phyloP scores from a whole-genome alignment of 192 early-diverging fungal genomes.

The Coemansia sp. region DNA sequence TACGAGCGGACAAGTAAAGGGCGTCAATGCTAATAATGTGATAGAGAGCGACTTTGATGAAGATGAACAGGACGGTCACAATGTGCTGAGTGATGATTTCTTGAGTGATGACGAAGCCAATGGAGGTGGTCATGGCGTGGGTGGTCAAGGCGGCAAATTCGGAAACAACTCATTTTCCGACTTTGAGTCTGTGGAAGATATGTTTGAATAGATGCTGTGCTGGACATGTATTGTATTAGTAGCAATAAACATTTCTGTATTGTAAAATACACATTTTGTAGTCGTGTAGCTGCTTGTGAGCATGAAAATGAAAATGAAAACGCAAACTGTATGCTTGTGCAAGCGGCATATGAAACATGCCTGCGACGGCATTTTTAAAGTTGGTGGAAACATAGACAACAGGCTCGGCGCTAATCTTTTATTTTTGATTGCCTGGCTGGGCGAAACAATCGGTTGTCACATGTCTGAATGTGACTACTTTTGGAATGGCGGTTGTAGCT shows the following conservation, averaged over 20 bases:
- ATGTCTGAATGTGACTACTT: too few relatives aligned
- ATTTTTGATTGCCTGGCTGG: background rate
- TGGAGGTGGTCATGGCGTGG: too few relatives aligned
- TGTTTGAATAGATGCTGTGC: constrained; percentile 21
- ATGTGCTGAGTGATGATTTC: background rate
- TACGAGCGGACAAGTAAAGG: too few relatives aligned
- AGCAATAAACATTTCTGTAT: background rate
- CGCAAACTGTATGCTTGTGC: background rate
- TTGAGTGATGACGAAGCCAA: too few relatives aligned
- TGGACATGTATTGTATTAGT: background rate
- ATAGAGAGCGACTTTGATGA: constrained; percentile 7
- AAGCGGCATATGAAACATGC: background rate
- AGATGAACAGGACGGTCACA: constrained; percentile 2
- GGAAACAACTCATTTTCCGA: too few relatives aligned
- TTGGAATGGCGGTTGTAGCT: too few relatives aligned
- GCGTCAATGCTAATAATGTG: too few relatives aligned
- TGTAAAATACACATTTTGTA: background rate
- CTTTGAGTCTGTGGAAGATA: constrained; percentile 28
- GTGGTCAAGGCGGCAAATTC: too few relatives aligned
- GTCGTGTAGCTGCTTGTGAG: background rate
- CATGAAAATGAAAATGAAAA: background rate
- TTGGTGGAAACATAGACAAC: background rate
- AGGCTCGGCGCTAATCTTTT: background rate
- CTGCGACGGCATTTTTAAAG: background rate
- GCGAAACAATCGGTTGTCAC: too few relatives aligned